These are phyloP conservation scores for Crithidia expoeki DNA, from an alignment of 208 protist species.

Conservation along the genomic window DNA sequence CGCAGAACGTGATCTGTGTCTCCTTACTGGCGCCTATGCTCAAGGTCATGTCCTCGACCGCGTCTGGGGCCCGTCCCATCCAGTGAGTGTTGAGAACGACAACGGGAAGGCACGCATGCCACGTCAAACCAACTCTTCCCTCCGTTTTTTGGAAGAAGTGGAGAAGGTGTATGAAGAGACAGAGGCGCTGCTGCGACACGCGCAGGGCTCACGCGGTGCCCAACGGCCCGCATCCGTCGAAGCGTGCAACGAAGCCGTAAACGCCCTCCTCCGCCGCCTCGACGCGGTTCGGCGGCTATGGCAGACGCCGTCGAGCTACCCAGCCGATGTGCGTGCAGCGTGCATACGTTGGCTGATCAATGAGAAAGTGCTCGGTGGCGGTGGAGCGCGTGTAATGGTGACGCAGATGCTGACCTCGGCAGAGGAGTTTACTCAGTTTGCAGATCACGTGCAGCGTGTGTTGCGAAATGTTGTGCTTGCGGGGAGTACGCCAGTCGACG, in stretches of 20 bases:
- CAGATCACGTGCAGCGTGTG: conserved; percentile 22
- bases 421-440: conserved; percentile 38
- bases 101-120: neutral
- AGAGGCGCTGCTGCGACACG: conserved; percentile 20
- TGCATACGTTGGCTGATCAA: conserved; percentile 10
- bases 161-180: conserved; percentile 15
- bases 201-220: neutral
- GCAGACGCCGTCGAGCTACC: conserved; percentile 23
- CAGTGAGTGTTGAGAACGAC: neutral
- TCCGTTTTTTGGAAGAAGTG: conserved; percentile 10
- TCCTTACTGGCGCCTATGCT: conserved; percentile 24
- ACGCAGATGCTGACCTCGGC: conserved; percentile 47
- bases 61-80: neutral
- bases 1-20: conserved; percentile 3
- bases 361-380: conserved; percentile 9
- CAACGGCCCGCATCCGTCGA: conserved; percentile 3
- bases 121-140: conserved; percentile 2
- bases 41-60: conserved; percentile 31
- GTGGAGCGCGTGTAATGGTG: conserved; percentile 30
- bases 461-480: conserved; percentile 12
- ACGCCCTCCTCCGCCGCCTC: conserved; percentile 11
- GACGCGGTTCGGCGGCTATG: conserved; percentile 23
- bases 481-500: neutral
- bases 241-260: neutral
- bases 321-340: conserved; percentile 5